These are phyloP conservation scores for Geotrichum restrictum DNA, from an alignment of 1,139 yeast genomes.

Conservation along the genomic window DNA sequence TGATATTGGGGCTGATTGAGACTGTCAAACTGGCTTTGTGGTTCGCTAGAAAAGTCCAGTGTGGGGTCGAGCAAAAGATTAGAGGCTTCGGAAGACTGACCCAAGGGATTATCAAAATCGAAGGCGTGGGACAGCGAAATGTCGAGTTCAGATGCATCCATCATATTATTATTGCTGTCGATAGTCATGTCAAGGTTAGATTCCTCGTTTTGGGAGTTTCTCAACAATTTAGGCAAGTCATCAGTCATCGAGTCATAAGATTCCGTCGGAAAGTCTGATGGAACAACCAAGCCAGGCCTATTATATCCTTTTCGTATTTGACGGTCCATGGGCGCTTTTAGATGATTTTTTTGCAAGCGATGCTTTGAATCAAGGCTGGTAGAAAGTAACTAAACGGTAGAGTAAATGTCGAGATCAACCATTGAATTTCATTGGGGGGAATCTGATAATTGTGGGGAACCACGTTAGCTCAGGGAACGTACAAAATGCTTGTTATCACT, in stretches of 20 bases:
- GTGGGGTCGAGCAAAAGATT: not conserved
- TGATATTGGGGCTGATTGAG: not conserved
- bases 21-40: not conserved
- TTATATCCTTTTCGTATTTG: not conserved
- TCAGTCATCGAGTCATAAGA: constrained; percentile 1
- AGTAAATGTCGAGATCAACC: constrained; percentile 2
- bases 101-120: not conserved
- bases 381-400: not conserved
- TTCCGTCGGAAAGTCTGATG: constrained; percentile 10
- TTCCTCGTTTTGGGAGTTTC: constrained; percentile 1
- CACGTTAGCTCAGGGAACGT: not conserved
- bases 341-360: not conserved
- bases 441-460: constrained; percentile 2
- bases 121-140: not conserved
- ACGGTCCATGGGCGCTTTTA: not conserved
- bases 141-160: not conserved
- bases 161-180: not conserved
- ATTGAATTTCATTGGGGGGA: constrained; percentile 4
- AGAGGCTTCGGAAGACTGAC: not conserved
- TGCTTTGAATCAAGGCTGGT: constrained; percentile 1
- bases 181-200: not conserved
- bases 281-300: constrained; percentile 3
- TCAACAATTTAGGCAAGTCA: not conserved
- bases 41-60: not conserved
- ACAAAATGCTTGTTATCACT: not conserved